These are phyloP conservation scores for Cordyceps farinosa DNA, from an alignment of 2,329 filamentous ascomycete species.

Conservation along the genomic window DNA sequence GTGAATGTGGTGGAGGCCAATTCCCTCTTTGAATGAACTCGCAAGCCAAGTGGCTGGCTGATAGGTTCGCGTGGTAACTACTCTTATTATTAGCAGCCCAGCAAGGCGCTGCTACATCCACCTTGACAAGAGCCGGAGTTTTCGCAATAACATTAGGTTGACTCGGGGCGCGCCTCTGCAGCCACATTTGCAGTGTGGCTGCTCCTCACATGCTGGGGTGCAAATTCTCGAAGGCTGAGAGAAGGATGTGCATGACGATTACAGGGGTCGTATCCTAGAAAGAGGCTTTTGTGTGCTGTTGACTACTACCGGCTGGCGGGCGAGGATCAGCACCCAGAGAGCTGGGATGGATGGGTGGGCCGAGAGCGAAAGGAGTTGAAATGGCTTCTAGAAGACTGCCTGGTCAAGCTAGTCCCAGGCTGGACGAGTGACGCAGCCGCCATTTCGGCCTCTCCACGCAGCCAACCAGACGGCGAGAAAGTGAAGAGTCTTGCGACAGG, in stretches of 20 bases:
- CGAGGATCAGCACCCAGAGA: neutral
- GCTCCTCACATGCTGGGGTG: neutral
- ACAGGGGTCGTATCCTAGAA: conserved; percentile 6
- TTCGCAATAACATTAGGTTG: neutral
- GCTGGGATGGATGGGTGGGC: conserved; percentile 16
- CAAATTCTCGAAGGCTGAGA: conserved; percentile 5
- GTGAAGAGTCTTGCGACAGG: conserved; percentile 12
- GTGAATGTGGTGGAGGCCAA: neutral
- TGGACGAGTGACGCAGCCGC: conserved; percentile 24
- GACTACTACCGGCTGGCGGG: conserved; percentile 2
- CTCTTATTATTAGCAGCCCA: neutral
- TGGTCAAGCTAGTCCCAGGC: conserved; percentile 29
- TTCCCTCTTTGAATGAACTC: neutral
- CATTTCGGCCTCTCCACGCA: conserved; percentile 24
- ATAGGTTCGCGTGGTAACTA: neutral
- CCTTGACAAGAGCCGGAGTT: neutral
- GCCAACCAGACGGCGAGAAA: conserved; percentile 27
- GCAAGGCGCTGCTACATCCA: neutral
- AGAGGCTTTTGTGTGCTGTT: conserved; percentile 2
- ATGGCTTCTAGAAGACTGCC: conserved; percentile 37
- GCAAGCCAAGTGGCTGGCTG: neutral
- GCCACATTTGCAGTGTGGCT: neutral
- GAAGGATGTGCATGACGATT: conserved; percentile 12
- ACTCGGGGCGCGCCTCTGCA: neutral
- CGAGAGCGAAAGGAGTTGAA: conserved; percentile 20